Evolutionary conservation across 148 eudicot species (phyloP), one percentile per base, ranked within the genome.

Genomic region (Agrostemma githago): DNA sequence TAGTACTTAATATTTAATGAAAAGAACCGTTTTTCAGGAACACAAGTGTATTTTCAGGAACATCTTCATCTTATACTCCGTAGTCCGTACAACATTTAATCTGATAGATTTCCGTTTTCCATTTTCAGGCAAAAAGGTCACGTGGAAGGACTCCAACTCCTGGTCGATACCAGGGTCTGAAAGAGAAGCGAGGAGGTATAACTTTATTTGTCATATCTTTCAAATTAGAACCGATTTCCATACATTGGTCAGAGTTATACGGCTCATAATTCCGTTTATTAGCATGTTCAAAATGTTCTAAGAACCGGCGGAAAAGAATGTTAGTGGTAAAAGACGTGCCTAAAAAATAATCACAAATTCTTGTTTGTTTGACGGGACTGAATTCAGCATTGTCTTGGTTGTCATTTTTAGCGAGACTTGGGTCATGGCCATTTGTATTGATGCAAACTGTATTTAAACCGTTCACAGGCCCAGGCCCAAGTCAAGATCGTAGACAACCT

Each of bases 101-200:
- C 34, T 65, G 76, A 72, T 10, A 37, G 64, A n/a, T 72, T 17
- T 43, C 46, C 46, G 8, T 77, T 59, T 75, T 70, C 74, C 66
- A 77, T 67, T 48, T 78, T 44, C 83, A 89, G 93, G 93, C 93
- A 61, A 89, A 86, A 77, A 83, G 94, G 77, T 79, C 84, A 62
- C 87, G 89, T 68, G 94, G 88, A 71, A 84, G 94, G 82, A 89
- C 94, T 26, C 94, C 94, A 62, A 89, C 91, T 76, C 94, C 94
- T 71, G 94, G 94, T 74, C 83, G 84, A 66, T 89, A 89, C 77
- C 88, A 83, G 65, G 94, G 94, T 72, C 77, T 74, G 41, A 84
- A 70, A 76, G 86, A 82, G 43, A 85, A 40, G 72, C 79, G 74
- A 63, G 85, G 81, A 76, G 88, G 89, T 68, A 68, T 46, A 46